Evolutionary conservation across 352 stramenopile species (phyloP), one percentile per base, ranked within the genome.

Genomic region (Globisporangium nodosum): DNA sequence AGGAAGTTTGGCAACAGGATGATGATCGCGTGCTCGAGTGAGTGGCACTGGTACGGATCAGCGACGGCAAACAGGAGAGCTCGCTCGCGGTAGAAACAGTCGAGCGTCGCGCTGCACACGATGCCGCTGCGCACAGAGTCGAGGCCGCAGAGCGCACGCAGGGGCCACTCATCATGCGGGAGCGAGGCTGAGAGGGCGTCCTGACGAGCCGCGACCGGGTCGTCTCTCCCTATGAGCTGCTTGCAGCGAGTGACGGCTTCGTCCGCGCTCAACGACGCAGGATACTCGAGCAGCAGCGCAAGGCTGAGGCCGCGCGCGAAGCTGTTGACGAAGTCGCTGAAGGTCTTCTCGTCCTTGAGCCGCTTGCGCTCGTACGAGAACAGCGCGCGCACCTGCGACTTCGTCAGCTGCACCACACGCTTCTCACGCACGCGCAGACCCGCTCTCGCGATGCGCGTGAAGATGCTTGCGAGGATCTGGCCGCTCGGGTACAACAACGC

Each of bases 71-170:
- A 94, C 20, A 89, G 67, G 9, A 92, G 64, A 11, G 71, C 74
- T 7, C 83, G 61, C 46, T 97, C 88, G 20, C 87, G 71, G 7
- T 73, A 50, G 18, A 77, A 80, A 39, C 72, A 86, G 40, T 72
- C 69, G 21, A 76, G 58, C 30, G 65, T 78, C 6, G 83, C 77
- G 42, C 74, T 91, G 39, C 73, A 78, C 47, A 88, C 74, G 3
- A 93, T 69, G 1, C 80, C 88, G 43, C 92, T 94, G 18, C 78
- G 73, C 3, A 76, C 59, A 1, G 69, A 42, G 45, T 81, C 80
- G 12, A 87, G 68, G 1, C 88, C 88, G 40, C 82, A 96, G 1
- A 92, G 50, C 12, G 81, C 88, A 27, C 80, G 80, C 50, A 96
- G 66, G 8, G 74, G 75, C 72, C 75, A 85, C 39, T 85, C 59